A percentile compares a stretch with the other conserved stretches of the same genome.
phyloP scores from a whole-genome alignment of 1,284 basidiomycete species.

The Trametes polyzona region DNA sequence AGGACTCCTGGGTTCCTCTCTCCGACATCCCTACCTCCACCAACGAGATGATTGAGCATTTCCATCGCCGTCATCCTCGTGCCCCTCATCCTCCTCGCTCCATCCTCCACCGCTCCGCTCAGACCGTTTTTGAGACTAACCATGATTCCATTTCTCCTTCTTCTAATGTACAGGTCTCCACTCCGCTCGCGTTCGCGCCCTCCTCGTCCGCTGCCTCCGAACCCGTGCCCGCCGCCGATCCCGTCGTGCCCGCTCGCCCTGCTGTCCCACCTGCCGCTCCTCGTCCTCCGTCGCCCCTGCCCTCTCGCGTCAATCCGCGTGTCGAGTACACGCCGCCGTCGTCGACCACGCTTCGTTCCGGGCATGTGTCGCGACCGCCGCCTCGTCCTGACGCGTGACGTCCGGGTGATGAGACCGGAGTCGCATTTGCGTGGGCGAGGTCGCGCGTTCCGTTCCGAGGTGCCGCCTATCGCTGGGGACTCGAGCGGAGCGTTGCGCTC shows the following conservation, averaged over 20 bases:
- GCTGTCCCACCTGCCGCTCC: not conserved
- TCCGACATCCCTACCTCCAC: conserved; percentile 34
- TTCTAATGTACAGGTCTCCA: too few relatives aligned
- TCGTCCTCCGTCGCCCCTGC: not conserved
- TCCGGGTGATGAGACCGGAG: not conserved
- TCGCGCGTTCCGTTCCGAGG: not conserved
- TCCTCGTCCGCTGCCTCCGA: not conserved
- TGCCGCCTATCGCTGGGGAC: not conserved
- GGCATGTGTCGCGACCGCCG: not conserved
- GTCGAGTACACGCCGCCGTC: not conserved
- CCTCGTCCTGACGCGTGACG: not conserved
- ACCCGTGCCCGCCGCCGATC: not conserved
- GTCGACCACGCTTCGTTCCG: not conserved
- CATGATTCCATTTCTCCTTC: not conserved
- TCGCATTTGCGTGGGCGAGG: not conserved
- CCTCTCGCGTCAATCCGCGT: not conserved
- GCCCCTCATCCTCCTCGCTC: conserved; percentile 23
- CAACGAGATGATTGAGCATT: conserved; percentile 36
- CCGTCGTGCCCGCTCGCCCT: not conserved
- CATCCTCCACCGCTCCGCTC: not conserved
- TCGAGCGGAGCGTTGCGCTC: conserved; percentile 1
- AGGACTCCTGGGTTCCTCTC: conserved; percentile 37
- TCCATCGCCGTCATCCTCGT: conserved; percentile 37
- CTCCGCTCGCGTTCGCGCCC: too few relatives aligned
- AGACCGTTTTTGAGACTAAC: not conserved